These are phyloP conservation scores for Solanum phureja DNA, from an alignment of 257 asterid genomes.

Conservation along the genomic window DNA sequence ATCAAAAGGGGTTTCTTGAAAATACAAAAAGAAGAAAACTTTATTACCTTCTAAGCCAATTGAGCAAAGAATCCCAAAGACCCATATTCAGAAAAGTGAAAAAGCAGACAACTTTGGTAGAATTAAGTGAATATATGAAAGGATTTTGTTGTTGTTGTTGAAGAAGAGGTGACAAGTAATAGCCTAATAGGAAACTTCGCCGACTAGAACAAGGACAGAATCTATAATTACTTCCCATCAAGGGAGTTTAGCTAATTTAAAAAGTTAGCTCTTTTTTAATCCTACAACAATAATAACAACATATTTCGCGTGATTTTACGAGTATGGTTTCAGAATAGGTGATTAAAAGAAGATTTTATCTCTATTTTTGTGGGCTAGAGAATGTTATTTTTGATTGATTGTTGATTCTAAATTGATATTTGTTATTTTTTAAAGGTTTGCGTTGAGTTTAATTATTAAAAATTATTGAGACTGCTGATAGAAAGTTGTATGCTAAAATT, in stretches of 20 bases:
- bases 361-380: not conserved
- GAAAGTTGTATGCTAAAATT: not conserved
- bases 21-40: not conserved
- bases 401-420: not conserved
- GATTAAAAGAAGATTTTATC: not conserved
- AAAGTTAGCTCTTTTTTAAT: not conserved
- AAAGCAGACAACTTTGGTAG: not conserved
- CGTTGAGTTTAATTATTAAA: not conserved
- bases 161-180: not conserved
- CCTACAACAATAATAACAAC: too few relatives aligned
- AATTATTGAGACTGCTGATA: not conserved
- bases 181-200: conserved; percentile 1
- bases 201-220: conserved; percentile 6
- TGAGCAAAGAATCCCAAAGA: conserved; percentile 67
- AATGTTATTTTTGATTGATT: accelerated
- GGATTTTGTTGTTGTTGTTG: not conserved
- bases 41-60: conserved; percentile 75
- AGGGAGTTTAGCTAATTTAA: not conserved
- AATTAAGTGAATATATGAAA: not conserved
- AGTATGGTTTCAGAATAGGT: too few relatives aligned
- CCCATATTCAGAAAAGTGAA: conserved; percentile 40
- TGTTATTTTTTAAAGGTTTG: not conserved
- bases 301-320: accelerated
- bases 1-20: not conserved
- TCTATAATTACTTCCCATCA: not conserved